Percentiles rank a stretch among this genome's conserved stretches.
Evolutionary conservation across 2,329 filamentous ascomycete genomes (phyloP).

Genomic region (Orbilia ellipsospora): DNA sequence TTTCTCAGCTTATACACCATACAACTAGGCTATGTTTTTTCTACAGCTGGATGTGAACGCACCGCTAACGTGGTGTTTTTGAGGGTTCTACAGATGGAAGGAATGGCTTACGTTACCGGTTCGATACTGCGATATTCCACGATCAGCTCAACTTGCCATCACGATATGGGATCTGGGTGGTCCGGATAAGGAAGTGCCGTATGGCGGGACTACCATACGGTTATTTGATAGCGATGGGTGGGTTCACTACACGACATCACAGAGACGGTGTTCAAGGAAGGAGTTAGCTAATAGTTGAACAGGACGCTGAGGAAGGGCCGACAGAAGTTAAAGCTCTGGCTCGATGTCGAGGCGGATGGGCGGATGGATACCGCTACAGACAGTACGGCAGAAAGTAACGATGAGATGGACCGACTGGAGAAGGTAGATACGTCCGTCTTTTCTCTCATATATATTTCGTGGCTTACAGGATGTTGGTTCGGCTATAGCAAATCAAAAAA

Average conservation of each 20-base stretch:
- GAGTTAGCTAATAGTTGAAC: conserved; percentile 23
- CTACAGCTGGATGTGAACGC: background rate
- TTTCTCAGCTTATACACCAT: background rate
- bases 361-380: conserved; percentile 83
- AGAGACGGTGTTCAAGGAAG: background rate
- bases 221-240: conserved; percentile 92
- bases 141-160: conserved; percentile 85
- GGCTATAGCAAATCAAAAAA: conserved; percentile 79
- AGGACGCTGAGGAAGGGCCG: conserved; percentile 82
- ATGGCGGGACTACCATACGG: conserved; percentile 89
- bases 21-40: background rate
- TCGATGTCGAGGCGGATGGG: conserved; percentile 85
- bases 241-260: conserved; percentile 18
- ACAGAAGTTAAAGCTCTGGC: conserved; percentile 88
- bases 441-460: background rate
- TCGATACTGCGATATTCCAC: conserved; percentile 81
- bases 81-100: conserved; percentile 62
- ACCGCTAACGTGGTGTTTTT: background rate
- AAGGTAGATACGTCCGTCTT: conserved; percentile 62
- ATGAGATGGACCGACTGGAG: conserved; percentile 89
- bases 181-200: conserved; percentile 77
- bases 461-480: background rate
- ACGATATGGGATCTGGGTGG: conserved; percentile 93
- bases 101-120: conserved; percentile 94
- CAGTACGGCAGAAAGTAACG: conserved; percentile 73